Percentiles rank a stretch among this genome's conserved stretches.
Conservation (phyloP, 1,139 yeast genomes). For the Hanseniaspora uvarum region DNA sequence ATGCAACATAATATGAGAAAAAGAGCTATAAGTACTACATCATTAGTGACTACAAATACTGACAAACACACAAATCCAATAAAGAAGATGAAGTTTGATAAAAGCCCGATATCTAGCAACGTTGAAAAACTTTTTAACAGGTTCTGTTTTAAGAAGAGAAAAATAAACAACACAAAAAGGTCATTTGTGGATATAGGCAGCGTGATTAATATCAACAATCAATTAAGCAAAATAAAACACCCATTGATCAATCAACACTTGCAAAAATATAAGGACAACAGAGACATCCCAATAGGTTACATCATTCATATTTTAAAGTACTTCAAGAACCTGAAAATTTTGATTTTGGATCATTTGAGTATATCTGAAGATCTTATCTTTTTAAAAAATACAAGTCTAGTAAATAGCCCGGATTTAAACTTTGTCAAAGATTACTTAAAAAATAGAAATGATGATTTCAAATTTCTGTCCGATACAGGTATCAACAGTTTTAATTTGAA, state of each 20-base stretch:
- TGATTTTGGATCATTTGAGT: constrained; percentile 48
- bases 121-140: neutral
- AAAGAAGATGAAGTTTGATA: neutral
- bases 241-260: constrained; percentile 53
- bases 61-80: neutral
- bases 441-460: neutral
- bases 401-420: neutral
- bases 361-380: constrained; percentile 51
- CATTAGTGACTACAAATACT: neutral
- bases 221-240: constrained; percentile 33
- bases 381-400: neutral
- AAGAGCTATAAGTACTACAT: constrained; percentile 15
- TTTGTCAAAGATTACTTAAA: neutral
- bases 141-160: neutral
- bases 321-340: constrained; percentile 38
- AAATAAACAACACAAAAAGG: constrained; percentile 2
- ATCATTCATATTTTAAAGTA: constrained; percentile 48
- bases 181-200: constrained; percentile 12
- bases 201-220: neutral
- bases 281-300: constrained; percentile 62
- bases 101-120: neutral
- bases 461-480: constrained; percentile 12
- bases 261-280: constrained; percentile 46
- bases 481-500: constrained; percentile 6
- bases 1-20: constrained; percentile 1